Base-by-base conservation (phyloP, 768 basidiomycete genomes). In the Tulasnella sp. region DNA sequence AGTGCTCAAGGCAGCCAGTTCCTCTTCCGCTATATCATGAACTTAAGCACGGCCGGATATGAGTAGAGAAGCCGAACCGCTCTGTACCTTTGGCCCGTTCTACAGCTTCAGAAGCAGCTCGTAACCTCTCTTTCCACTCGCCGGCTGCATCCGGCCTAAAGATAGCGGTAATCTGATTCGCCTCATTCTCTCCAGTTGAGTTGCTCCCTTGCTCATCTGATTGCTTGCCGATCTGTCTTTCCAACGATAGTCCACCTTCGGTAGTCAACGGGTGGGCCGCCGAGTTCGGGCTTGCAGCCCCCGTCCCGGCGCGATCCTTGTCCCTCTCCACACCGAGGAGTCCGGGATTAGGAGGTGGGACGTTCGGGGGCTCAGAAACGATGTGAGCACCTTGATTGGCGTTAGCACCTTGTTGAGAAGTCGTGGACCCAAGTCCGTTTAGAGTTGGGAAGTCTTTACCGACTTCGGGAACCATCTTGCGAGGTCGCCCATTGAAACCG, bases 111-210 rank as follows among this genome's bases (percentile, higher is more conserved):
- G 79, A 79, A 32, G 81, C 82, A 29, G 77, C 77, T 26, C 77
- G 77, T 75, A 84, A 74, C 66, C 80, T 78, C 41, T 94, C 92
- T 79, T 86, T 89, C 94, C 95, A 98, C 75, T 92, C 91, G 22
- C 88, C 88, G 26, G 87, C 87, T 73, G 90, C 90, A 75, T 95
- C 93, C 1, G 94, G 92, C 69, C 91, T 84, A 81, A 94, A 96
- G 72, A 96, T 94, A 12, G 91, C 87, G 22, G 90, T 91, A n/a
- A 86, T 76, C 47, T 77, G 79, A 72, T 85, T 84, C 42, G 87
- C 83, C 44, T 82, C 82, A 74, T 88, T 86, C 6, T 73, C 75
- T 22, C 74, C 74, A 3, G 67, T 68, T 0, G 70, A 52, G 8
- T 3, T 37, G 9, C 26, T 62, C 17, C 71, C 44, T 32, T 36